A percentile compares a stretch with the other conserved stretches of the same genome.
Evolutionary conservation across 2,329 filamentous ascomycete genomes (phyloP).

Genomic region (Colletotrichum sp.): DNA sequence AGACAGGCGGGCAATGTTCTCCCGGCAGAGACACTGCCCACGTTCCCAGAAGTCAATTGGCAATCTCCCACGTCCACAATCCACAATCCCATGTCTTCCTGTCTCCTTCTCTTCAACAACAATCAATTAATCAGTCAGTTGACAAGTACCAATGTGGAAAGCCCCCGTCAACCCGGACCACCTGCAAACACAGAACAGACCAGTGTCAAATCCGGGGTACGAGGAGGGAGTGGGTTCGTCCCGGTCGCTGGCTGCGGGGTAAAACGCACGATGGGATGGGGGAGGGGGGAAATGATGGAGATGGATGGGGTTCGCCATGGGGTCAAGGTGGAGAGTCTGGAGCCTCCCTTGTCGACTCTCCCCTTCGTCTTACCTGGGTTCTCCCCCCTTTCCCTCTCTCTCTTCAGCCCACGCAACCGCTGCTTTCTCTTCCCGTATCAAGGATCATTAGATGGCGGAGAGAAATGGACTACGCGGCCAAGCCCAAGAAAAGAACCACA

Average conservation of each 20-base stretch:
- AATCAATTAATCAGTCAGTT: background rate
- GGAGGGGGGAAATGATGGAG: background rate
- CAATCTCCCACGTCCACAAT: background rate
- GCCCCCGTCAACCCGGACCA: background rate
- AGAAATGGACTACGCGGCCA: background rate
- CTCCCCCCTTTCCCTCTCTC: background rate
- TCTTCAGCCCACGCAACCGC: background rate
- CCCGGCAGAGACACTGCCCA: background rate
- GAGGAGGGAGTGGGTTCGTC: conserved; percentile 7
- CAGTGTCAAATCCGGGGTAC: conserved; percentile 13
- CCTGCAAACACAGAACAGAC: background rate
- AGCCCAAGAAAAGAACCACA: background rate
- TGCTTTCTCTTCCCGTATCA: background rate
- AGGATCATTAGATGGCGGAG: background rate
- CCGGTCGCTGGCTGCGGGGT: conserved; percentile 11
- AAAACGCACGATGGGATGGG: conserved; percentile 2
- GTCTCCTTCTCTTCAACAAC: background rate
- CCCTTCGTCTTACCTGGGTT: background rate
- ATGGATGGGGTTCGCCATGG: background rate
- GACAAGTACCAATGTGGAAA: background rate
- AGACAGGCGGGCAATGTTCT: background rate
- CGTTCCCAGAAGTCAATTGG: background rate
- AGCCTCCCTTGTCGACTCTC: background rate
- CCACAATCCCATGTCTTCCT: background rate
- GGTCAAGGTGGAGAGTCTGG: background rate